Conservation (phyloP, 2,329 filamentous ascomycete genomes). For the Rachicladosporium sp. region DNA sequence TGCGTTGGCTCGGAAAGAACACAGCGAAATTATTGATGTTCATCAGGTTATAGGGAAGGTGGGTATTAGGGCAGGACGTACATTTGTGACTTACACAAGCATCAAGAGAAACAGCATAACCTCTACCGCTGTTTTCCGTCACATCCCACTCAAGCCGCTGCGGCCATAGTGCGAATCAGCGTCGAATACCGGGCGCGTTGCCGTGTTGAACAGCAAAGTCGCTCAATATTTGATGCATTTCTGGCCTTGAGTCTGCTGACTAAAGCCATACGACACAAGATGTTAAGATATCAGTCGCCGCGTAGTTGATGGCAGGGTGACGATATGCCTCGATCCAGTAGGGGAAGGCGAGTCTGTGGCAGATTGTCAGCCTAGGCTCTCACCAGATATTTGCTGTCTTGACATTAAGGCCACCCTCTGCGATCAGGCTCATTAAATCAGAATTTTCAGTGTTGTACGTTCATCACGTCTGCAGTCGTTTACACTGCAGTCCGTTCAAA, state of each 20-base stretch:
- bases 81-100: conserved; percentile 3
- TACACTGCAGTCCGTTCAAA: conserved; percentile 46
- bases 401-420: not conserved
- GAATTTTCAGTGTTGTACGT: conserved; percentile 51
- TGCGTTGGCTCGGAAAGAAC: conserved; percentile 48
- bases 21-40: conserved; percentile 49
- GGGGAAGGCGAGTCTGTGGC: not conserved
- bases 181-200: not conserved
- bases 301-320: conserved; percentile 2
- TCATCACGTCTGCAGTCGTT: conserved; percentile 41
- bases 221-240: not conserved
- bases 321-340: conserved; percentile 3
- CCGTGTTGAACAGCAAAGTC: not conserved
- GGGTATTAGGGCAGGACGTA: conserved; percentile 6
- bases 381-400: not conserved
- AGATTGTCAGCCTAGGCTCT: conserved; percentile 1
- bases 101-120: not conserved
- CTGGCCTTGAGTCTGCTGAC: no score
- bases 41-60: conserved; percentile 36
- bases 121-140: no score
- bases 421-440: conserved; percentile 55
- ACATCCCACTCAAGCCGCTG: conserved; percentile 1
- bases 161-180: not conserved
- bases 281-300: not conserved
- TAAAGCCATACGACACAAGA: not conserved